A percentile compares a stretch with the other conserved stretches of the same genome.
Evolutionary conservation across 1,284 basidiomycete species (phyloP).

Genomic region (Taiwanofungus camphoratus): DNA sequence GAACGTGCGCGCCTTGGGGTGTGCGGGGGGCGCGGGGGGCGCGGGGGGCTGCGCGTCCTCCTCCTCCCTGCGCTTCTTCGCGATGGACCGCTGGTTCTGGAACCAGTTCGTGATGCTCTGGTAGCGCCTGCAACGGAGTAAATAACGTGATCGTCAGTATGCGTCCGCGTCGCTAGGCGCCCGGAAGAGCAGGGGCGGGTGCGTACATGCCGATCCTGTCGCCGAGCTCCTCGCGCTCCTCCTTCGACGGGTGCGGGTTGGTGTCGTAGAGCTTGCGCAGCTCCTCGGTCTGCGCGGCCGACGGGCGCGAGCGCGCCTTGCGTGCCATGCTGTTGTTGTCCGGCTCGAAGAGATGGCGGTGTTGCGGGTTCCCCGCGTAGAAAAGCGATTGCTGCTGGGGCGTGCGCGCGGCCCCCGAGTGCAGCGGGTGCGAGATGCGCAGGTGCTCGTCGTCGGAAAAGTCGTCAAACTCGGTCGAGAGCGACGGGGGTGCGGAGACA

Average conservation of each 20-base stretch:
- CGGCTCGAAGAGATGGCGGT: constrained; percentile 40
- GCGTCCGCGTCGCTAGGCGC: too few species aligned
- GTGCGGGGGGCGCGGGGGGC: constrained; percentile 8
- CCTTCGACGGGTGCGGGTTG: constrained; percentile 59
- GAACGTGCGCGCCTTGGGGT: constrained; percentile 34
- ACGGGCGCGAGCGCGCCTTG: constrained; percentile 56
- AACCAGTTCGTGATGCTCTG: constrained; percentile 80
- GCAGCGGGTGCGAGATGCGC: constrained; percentile 14
- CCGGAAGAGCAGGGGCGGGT: too few species aligned
- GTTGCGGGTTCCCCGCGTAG: constrained; percentile 42
- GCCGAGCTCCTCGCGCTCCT: constrained; percentile 58
- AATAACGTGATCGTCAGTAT: too few species aligned
- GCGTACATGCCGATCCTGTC: constrained; percentile 69
- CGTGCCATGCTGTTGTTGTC: constrained; percentile 39
- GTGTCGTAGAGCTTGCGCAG: constrained; percentile 55
- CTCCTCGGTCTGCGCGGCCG: constrained; percentile 58
- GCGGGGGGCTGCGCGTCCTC: constrained; percentile 22
- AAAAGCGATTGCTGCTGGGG: constrained; percentile 33
- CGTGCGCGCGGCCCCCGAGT: constrained; percentile 13
- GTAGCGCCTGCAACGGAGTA: constrained; percentile 48
- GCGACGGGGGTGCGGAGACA: constrained; percentile 28
- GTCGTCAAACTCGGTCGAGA: constrained; percentile 39
- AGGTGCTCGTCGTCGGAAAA: constrained; percentile 34
- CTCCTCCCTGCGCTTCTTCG: constrained; percentile 60
- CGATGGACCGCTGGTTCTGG: constrained; percentile 73